Conservation (phyloP, 2,329 filamentous ascomycete genomes). For the Trichoderma citrinoviride region DNA sequence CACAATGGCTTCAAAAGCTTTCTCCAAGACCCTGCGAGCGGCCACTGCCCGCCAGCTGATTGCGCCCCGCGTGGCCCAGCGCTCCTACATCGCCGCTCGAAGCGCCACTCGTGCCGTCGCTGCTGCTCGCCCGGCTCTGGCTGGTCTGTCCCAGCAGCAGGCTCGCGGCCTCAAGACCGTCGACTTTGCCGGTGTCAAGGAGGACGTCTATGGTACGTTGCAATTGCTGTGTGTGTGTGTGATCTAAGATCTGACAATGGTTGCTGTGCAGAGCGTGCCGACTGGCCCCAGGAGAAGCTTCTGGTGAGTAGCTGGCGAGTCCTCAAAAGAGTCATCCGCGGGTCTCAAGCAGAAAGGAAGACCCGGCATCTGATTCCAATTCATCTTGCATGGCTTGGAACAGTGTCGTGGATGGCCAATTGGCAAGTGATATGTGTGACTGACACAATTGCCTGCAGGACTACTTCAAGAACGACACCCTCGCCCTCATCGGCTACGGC, state of each 20-base stretch:
- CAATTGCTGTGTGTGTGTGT: background rate
- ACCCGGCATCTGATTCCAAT: background rate
- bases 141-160: slow-evolving; percentile 61
- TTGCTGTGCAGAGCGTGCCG: slow-evolving; percentile 72
- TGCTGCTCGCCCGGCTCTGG: slow-evolving; percentile 50
- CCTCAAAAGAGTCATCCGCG: background rate
- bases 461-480: slow-evolving; percentile 99
- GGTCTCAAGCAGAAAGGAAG: background rate
- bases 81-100: slow-evolving; percentile 60
- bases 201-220: slow-evolving; percentile 82
- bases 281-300: slow-evolving; percentile 99
- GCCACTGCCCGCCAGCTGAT: slow-evolving; percentile 63
- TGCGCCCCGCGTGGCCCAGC: slow-evolving; percentile 58
- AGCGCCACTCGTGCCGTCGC: slow-evolving; percentile 55
- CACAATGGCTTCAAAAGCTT: slow-evolving; percentile 73
- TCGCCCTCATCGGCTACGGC: slow-evolving; percentile 97
- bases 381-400: background rate
- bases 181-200: slow-evolving; percentile 94
- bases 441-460: slow-evolving; percentile 61
- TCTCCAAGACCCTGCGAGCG: slow-evolving; percentile 65
- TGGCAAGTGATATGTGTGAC: background rate
- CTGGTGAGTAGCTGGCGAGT: slow-evolving; percentile 60
- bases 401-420: background rate
- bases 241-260: background rate
- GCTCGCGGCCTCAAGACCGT: slow-evolving; percentile 94